phyloP scores from a whole-genome alignment of 2,329 filamentous ascomycete genomes.

The Sporothrix inflata region DNA sequence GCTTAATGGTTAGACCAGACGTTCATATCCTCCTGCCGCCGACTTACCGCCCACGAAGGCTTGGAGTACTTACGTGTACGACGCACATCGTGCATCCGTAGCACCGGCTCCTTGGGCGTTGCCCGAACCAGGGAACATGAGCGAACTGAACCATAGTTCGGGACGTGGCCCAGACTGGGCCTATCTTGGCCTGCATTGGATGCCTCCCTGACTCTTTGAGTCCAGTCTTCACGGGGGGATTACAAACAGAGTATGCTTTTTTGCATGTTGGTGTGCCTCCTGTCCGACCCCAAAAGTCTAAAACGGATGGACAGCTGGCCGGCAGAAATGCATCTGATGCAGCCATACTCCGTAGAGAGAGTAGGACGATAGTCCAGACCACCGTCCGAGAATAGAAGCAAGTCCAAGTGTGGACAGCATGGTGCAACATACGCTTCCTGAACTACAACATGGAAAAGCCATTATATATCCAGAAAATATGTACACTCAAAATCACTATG shows the following conservation, averaged over 20 bases:
- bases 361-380: neutral
- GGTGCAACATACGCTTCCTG: too few relatives aligned
- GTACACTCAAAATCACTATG: neutral
- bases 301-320: neutral
- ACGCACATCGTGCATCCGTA: neutral
- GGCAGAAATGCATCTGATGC: neutral
- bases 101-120: slow-evolving; percentile 15
- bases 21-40: neutral
- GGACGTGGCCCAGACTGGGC: neutral
- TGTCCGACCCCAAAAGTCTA: slow-evolving; percentile 5
- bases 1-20: slow-evolving; percentile 1
- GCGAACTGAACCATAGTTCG: slow-evolving; percentile 4
- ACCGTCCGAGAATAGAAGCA: too few relatives aligned
- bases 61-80: neutral
- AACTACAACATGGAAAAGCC: too few relatives aligned
- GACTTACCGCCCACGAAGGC: neutral
- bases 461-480: too few relatives aligned
- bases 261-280: neutral
- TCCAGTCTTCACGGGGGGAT: neutral
- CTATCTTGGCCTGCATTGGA: slow-evolving; percentile 13
- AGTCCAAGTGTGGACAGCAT: too few relatives aligned
- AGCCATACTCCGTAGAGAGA: neutral
- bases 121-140: slow-evolving; percentile 20
- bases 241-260: neutral
- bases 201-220: slow-evolving; percentile 17